Base-by-base conservation (phyloP, 2,329 filamentous ascomycete genomes). In the Hymenoscyphus linearis region DNA sequence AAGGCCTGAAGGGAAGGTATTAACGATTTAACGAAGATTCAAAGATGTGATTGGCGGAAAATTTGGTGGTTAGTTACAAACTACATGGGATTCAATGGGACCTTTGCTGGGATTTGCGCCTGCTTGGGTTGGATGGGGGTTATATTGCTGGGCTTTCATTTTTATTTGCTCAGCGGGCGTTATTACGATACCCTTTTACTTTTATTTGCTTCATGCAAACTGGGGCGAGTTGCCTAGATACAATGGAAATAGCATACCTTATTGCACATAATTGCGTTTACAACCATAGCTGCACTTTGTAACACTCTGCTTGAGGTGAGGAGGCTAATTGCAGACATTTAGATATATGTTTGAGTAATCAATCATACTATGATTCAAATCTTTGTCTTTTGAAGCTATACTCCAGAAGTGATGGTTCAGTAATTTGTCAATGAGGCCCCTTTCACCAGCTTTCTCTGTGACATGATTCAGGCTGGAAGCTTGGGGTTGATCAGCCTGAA, bases 51-150 rank as follows among this genome's bases (percentile, higher is more conserved):
- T 7, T 44, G 16, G 5, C 10, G 18, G 2, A 22, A 22, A 10
- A 47, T 47, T 47, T 22, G 18, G 40, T n/a, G 18, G 7, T 12
- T 4, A 25, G 40, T 47, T 47, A 47, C 40, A 16, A 40, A 31
- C 31, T 18, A 18, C 9, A 40, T 40, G 64, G 57, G 57, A 60
- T 66, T 53, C 60, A 56, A 4, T 53, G 10, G 25, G 3, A 53
- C 55, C 1, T 31, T 50, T n/a, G 55, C 40, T 25, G 26, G 27
- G 9, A 31, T 54, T 35, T 22, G 18, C 40, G 22, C 22, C n/a
- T n/a, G 40, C 40, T 31, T 5, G 31, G 31, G 31, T 31, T 31
- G 31, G 31, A 31, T 9, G 31, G 31, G 10, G 31, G 31, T 31
- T 31, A 31, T 31, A 7, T 31, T 31, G 31, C 31, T n/a, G n/a